Evolutionary conservation across 768 basidiomycete genomes (phyloP).

Genomic region (Pleurotus cornucopiae): DNA sequence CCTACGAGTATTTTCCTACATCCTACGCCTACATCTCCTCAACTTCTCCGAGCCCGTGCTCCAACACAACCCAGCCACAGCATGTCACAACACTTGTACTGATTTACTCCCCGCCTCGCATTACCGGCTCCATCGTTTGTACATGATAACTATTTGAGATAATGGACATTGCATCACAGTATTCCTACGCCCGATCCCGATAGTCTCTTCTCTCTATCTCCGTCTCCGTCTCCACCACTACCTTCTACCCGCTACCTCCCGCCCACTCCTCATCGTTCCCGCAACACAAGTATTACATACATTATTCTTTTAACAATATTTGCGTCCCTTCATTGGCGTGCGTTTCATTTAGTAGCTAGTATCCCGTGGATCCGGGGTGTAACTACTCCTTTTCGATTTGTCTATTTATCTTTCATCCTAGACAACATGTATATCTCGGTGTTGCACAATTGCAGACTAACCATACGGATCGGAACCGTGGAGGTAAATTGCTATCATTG

Average conservation of each 20-base stretch:
- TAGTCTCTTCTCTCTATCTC: no score
- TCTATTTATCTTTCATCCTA: background rate
- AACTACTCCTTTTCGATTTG: background rate
- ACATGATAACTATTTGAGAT: conserved; percentile 2
- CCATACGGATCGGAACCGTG: no score
- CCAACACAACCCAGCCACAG: background rate
- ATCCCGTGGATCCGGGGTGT: conserved; percentile 6
- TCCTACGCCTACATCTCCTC: conserved; percentile 17
- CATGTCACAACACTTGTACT: conserved; percentile 26
- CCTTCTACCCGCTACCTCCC: background rate
- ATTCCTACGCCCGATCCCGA: background rate
- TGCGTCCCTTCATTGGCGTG: background rate
- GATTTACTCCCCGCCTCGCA: conserved; percentile 17
- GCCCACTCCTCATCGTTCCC: background rate
- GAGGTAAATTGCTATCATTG: background rate
- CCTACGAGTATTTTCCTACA: background rate
- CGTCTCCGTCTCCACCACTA: background rate
- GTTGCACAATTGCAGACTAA: background rate
- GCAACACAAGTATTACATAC: background rate
- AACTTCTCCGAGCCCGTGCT: background rate
- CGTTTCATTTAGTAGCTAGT: background rate
- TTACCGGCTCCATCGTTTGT: conserved; percentile 1
- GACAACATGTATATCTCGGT: background rate
- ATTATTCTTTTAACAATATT: conserved; percentile 8
- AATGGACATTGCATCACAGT: conserved; percentile 8